These are phyloP conservation scores for Lanmaoa pseudosensibilis DNA, from an alignment of 768 basidiomycete genomes.

Conservation along the genomic window DNA sequence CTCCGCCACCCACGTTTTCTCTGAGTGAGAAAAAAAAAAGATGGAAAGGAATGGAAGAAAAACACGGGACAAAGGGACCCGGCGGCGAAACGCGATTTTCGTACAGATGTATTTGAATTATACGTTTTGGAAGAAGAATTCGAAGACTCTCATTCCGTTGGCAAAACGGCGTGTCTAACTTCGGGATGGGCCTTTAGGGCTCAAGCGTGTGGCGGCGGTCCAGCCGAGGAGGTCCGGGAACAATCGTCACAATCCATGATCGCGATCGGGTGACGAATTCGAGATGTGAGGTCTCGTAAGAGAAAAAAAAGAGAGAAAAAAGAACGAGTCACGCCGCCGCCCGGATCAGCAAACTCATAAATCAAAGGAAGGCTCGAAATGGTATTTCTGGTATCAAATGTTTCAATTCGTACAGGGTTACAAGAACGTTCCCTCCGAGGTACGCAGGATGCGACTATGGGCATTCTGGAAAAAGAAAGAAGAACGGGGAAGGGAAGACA, in stretches of 20 bases:
- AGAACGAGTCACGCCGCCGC: conserved; percentile 2
- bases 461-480: conserved; percentile 10
- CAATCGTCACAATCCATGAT: conserved; percentile 4
- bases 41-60: not conserved
- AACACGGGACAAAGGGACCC: not conserved
- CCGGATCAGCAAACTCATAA: conserved; percentile 12
- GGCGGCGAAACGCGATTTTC: not conserved
- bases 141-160: not conserved
- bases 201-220: not conserved
- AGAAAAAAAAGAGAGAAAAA: not conserved
- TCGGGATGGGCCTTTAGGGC: not conserved
- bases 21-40: not conserved
- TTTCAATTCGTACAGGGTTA: conserved; percentile 24
- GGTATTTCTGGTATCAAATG: conserved; percentile 19
- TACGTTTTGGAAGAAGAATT: not conserved
- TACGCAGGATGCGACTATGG: conserved; percentile 8
- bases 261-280: conserved; percentile 8
- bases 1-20: conserved; percentile 13
- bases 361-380: conserved; percentile 5
- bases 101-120: not conserved
- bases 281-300: conserved; percentile 6
- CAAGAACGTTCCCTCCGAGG: conserved; percentile 18
- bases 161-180: not conserved
- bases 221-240: conserved; percentile 11
- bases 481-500: conserved; percentile 4